Percentiles rank a stretch among this genome's conserved stretches.
Conservation (phyloP, 2,329 filamentous ascomycete genomes). For the Chaetoscypha palmicola region DNA sequence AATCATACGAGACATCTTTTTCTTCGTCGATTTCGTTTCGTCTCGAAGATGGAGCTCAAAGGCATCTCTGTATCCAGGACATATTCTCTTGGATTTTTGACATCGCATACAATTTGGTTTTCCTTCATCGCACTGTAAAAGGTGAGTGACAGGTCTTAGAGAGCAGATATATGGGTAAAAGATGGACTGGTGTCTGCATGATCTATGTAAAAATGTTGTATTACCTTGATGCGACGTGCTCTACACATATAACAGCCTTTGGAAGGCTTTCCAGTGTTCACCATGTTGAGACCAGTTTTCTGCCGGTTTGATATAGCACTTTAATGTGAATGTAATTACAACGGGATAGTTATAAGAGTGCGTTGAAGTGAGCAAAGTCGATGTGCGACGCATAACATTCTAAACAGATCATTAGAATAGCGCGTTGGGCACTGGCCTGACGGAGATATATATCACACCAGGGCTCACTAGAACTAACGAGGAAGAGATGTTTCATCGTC, state of each 20-base stretch:
- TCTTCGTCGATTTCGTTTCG: slow-evolving; percentile 59
- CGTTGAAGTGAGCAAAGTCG: no score
- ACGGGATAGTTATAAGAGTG: no score
- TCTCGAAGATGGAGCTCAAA: slow-evolving; percentile 61
- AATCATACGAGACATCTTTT: slow-evolving; percentile 48
- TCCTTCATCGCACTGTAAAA: slow-evolving; percentile 58
- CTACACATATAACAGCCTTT: slow-evolving; percentile 66
- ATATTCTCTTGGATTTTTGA: slow-evolving; percentile 52
- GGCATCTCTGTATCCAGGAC: slow-evolving; percentile 56
- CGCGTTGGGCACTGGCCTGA: no score
- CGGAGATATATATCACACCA: no score
- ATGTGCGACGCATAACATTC: no score
- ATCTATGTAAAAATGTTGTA: not conserved
- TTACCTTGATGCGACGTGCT: slow-evolving; percentile 62
- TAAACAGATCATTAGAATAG: no score
- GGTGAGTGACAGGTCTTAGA: no score
- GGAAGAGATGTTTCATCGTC: no score
- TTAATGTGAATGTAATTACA: no score
- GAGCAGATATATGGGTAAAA: no score
- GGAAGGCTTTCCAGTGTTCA: slow-evolving; percentile 31
- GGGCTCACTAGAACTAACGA: no score
- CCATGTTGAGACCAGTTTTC: slow-evolving; percentile 2
- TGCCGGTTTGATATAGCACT: not conserved
- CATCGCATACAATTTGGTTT: slow-evolving; percentile 59
- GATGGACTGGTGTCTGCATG: no score